These are phyloP conservation scores for Polysphondylium violaceum DNA, from an alignment of 78 protist genomes.

Conservation along the genomic window DNA sequence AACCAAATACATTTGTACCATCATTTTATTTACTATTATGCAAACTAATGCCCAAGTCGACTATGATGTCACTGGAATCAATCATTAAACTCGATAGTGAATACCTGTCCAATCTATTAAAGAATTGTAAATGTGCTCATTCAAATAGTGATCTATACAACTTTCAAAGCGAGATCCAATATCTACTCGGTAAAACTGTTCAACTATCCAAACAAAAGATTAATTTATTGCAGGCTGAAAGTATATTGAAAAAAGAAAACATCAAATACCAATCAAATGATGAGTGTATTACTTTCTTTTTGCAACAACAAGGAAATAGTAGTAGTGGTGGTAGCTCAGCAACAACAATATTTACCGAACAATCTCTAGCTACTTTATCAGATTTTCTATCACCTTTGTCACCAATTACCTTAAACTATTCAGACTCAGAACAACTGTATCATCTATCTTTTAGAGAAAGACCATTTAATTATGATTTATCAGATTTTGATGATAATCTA, in stretches of 20 bases:
- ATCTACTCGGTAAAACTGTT: constrained; percentile 8
- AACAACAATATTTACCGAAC: too few relatives aligned
- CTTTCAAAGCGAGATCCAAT: constrained; percentile 3
- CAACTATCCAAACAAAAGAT: constrained; percentile 26
- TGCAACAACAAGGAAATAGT: too few relatives aligned
- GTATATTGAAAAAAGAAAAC: neutral
- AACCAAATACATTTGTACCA: constrained; percentile 25
- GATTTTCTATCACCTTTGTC: too few relatives aligned
- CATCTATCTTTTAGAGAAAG: too few relatives aligned
- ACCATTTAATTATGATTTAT: constrained; percentile 3
- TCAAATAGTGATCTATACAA: neutral
- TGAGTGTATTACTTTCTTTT: too few relatives aligned
- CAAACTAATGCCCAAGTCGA: constrained; percentile 11
- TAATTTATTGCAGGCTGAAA: neutral
- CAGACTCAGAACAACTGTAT: too few relatives aligned
- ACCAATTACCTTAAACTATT: too few relatives aligned
- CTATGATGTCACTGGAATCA: constrained; percentile 18
- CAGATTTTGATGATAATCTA: neutral
- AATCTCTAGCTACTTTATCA: too few relatives aligned
- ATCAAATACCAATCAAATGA: too few relatives aligned
- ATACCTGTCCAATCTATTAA: neutral
- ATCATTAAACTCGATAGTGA: constrained; percentile 29
- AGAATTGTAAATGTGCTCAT: constrained; percentile 11
- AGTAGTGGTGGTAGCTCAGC: too few relatives aligned
- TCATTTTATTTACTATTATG: constrained; percentile 35